Percentiles rank a stretch among this genome's conserved stretches.
phyloP scores from a whole-genome alignment of 2,329 filamentous ascomycete species.

The Aschersonia sp. region DNA sequence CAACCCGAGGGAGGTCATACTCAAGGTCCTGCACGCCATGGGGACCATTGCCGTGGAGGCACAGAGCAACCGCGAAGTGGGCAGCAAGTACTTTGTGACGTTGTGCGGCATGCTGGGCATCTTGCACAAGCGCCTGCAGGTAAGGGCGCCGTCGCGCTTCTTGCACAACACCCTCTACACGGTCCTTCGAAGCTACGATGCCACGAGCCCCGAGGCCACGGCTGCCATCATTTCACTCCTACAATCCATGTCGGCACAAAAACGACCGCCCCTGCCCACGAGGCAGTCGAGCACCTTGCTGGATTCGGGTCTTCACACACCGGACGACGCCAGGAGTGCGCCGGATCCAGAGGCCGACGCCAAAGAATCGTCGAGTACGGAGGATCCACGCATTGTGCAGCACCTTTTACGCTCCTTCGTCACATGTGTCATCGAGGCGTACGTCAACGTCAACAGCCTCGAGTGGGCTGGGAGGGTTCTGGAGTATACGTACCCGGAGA shows the following conservation, averaged over 20 bases:
- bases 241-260: constrained; percentile 51
- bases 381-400: constrained; percentile 46
- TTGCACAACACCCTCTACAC: constrained; percentile 63
- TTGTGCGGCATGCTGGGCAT: constrained; percentile 59
- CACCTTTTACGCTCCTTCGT: constrained; percentile 61
- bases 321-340: constrained; percentile 36
- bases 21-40: constrained; percentile 65
- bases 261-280: constrained; percentile 46
- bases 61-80: constrained; percentile 10
- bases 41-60: constrained; percentile 28
- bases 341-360: constrained; percentile 44
- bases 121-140: constrained; percentile 59
- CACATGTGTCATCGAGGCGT: constrained; percentile 63
- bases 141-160: constrained; percentile 65
- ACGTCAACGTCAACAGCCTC: constrained; percentile 45
- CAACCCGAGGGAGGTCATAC: constrained; percentile 67
- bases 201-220: constrained; percentile 50
- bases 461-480: constrained; percentile 50
- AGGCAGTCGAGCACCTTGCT: constrained; percentile 42
- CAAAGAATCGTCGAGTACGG: constrained; percentile 22
- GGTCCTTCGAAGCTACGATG: constrained; percentile 51
- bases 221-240: constrained; percentile 56
- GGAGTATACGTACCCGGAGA: constrained; percentile 53
- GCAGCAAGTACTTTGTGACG: constrained; percentile 44
- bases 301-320: constrained; percentile 40